Evolutionary conservation across 139 green algal genomes (phyloP).

Genomic region (Picochlorum sp.): DNA sequence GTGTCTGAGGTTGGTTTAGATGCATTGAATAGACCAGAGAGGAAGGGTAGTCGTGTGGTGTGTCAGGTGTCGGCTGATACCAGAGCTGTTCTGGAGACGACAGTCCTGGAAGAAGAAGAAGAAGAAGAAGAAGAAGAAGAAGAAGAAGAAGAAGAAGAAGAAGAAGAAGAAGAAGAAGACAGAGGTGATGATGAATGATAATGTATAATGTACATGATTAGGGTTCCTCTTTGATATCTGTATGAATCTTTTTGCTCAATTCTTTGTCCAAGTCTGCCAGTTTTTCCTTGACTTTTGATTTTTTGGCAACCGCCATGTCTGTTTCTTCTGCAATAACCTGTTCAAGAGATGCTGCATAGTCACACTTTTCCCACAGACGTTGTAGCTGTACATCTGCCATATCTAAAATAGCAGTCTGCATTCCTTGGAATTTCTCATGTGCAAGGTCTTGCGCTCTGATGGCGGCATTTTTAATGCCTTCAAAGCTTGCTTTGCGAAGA

Average conservation of each 20-base stretch:
- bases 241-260: not conserved
- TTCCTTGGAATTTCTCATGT: constrained; percentile 66
- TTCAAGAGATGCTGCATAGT: constrained; percentile 29
- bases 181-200: no score
- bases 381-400: constrained; percentile 14
- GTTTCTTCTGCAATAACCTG: constrained; percentile 16
- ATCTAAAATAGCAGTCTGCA: constrained; percentile 56
- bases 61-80: no score
- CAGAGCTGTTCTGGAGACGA: no score
- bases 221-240: no score
- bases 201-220: no score
- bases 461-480: constrained; percentile 36
- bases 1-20: not conserved
- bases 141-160: no score
- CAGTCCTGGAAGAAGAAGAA: no score
- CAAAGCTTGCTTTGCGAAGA: no score
- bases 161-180: no score
- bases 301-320: constrained; percentile 7
- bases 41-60: no score
- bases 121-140: no score
- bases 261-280: not conserved
- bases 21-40: no score
- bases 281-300: constrained; percentile 2
- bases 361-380: constrained; percentile 30
- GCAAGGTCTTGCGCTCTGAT: constrained; percentile 56